phyloP scores from a whole-genome alignment of 148 eudicot species.

The Persicaria maculosa region DNA sequence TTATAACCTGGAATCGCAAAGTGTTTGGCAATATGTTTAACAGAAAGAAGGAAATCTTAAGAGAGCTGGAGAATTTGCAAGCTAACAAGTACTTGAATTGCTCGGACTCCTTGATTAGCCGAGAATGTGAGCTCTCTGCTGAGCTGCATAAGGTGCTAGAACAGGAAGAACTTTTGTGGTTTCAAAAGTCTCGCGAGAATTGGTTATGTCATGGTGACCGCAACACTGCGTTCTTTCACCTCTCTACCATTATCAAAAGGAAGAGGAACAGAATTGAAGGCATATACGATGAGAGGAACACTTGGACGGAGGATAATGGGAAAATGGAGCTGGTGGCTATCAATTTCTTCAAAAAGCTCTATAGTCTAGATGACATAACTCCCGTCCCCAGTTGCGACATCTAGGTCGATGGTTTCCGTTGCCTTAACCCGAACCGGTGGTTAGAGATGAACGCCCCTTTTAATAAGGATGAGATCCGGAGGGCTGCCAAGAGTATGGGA shows the following conservation, averaged over 20 bases:
- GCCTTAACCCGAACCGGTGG: not conserved
- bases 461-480: not conserved
- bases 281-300: not conserved
- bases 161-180: not conserved
- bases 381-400: no score
- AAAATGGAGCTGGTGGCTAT: not conserved
- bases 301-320: not conserved
- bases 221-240: not conserved
- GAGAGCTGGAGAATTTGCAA: not conserved
- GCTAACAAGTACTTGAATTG: accelerated
- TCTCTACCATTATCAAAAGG: not conserved
- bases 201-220: not conserved
- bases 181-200: not conserved
- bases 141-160: not conserved
- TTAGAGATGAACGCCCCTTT: not conserved
- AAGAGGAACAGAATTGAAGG: not conserved
- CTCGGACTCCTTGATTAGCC: not conserved
- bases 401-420: not conserved
- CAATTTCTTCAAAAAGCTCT: not conserved
- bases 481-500: not conserved
- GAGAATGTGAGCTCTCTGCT: not conserved
- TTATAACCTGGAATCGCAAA: not conserved
- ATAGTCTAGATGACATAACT: no score
- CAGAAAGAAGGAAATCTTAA: not conserved
- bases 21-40: not conserved